Conservation (phyloP, 345 rosid species). For the Populus ilicifolia region DNA sequence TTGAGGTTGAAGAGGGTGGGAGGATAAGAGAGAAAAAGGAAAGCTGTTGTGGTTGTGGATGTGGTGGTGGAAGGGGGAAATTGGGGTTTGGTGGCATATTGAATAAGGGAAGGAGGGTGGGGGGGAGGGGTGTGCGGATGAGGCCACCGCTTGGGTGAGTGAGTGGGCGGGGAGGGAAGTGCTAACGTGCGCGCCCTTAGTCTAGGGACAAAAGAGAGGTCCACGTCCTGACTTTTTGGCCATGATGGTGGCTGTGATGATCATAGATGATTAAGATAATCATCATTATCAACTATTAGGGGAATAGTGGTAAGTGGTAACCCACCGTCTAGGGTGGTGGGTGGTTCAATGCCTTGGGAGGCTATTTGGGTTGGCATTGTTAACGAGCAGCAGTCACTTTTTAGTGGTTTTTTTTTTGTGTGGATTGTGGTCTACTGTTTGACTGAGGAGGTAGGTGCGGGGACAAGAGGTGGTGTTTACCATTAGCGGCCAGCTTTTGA, state of each 20-base stretch:
- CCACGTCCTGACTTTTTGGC: constrained; percentile 24
- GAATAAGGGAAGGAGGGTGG: constrained; percentile 13
- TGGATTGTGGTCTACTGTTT: background rate
- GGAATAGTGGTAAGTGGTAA: background rate
- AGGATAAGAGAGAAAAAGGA: background rate
- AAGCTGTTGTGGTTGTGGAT: background rate
- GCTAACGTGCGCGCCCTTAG: constrained; percentile 19
- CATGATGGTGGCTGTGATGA: background rate
- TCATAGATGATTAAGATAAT: background rate
- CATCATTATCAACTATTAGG: background rate
- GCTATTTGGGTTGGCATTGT: background rate
- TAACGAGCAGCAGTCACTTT: background rate
- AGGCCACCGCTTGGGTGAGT: constrained; percentile 23
- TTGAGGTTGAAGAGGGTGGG: constrained; percentile 1
- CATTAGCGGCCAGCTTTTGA: background rate
- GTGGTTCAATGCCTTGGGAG: constrained; percentile 5
- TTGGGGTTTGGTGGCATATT: constrained; percentile 49
- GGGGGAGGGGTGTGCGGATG: constrained; percentile 43
- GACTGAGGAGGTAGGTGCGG: background rate
- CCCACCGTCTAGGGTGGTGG: constrained; percentile 17
- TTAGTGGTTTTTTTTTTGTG: background rate
- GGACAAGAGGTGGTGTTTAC: background rate
- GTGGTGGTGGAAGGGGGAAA: constrained; percentile 29
- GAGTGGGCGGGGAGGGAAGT: constrained; percentile 2
- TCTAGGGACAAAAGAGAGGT: constrained; percentile 5